Percentiles rank a stretch among this genome's conserved stretches.
Conservation (phyloP, 129 eudicot genomes). For the Kitagawia praeruptora region DNA sequence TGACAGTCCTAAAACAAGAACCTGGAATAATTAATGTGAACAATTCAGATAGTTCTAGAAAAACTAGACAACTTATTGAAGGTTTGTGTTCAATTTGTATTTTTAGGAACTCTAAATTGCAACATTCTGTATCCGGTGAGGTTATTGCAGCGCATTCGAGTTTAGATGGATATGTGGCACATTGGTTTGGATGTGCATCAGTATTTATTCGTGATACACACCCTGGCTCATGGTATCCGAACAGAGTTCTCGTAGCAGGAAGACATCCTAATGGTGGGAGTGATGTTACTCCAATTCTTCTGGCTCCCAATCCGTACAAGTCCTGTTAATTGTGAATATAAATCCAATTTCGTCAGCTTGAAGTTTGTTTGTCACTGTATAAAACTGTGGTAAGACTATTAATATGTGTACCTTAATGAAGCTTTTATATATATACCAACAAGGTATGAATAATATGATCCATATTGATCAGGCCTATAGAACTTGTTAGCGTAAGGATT, state of each 20-base stretch:
- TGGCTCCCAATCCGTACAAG: constrained; percentile 69
- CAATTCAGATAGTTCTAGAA: too few relatives aligned
- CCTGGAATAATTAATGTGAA: too few relatives aligned
- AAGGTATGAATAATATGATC: constrained; percentile 44
- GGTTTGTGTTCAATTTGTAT: too few relatives aligned
- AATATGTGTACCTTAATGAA: constrained; percentile 37
- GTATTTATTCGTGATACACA: constrained; percentile 61
- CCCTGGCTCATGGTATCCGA: constrained; percentile 58
- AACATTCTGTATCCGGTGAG: too few relatives aligned
- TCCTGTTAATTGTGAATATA: constrained; percentile 26
- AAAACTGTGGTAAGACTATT: not conserved
- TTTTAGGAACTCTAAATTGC: too few relatives aligned
- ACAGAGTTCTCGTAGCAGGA: constrained; percentile 63
- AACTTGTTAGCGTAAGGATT: constrained; percentile 52
- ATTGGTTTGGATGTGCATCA: too few relatives aligned
- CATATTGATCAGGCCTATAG: constrained; percentile 57
- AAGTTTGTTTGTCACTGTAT: not conserved
- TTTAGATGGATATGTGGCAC: too few relatives aligned
- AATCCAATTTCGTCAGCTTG: not conserved
- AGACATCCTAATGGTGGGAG: constrained; percentile 88
- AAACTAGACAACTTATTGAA: too few relatives aligned
- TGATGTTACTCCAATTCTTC: constrained; percentile 84
- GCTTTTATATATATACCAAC: constrained; percentile 40
- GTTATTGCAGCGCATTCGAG: too few relatives aligned
- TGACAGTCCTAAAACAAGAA: too few relatives aligned